Base-by-base conservation (phyloP, 2,329 filamentous ascomycete species). In the Alternaria arbusti region DNA sequence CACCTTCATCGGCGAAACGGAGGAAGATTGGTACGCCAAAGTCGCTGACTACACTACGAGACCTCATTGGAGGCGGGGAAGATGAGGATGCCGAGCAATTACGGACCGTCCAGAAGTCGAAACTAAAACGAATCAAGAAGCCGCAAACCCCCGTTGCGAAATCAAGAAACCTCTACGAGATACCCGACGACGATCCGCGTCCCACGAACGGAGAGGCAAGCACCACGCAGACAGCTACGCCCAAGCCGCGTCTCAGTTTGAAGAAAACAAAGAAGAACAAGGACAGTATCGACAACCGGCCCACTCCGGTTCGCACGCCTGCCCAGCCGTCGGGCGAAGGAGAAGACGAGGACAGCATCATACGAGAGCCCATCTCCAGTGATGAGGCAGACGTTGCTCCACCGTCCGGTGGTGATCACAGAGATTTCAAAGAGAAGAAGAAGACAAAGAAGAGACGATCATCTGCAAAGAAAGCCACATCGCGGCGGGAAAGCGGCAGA, bases 41-140 rank as follows among this genome's bases (percentile, higher is more conserved):
- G 25, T 45, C 26, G 4, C 43, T 49, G 17, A 59, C 47, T 43
- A 63, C 43, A 17, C 49, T 63, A 8, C 56, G 32, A 11, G 55
- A 63, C 13, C 60, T 63, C 4, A 30, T 59, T n/a, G 43, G 49
- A 20, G 26, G 22, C 17, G 26, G 40, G 15, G 12, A 30, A 9
- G 54, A 57, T 7, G 30, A 55, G 22, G 36, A 56, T 2, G 46
- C 54, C 22, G 23, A 49, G 23, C 17, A 43, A n/a, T n/a, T 26
- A 40, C 30, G 28, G n/a, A 23, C 8, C 25, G 6, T 17, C 44
- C 45, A 36, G 15, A 63, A 51, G 50, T 45, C 49, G 6, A 63
- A 59, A 36, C 6, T 63, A 26, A 63, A 46, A 25, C 56, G 56
- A 20, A 46, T 63, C 13, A 63, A 59, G 22, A 63, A 59, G 44